Evolutionary conservation across 371 early-diverging fungal species (phyloP), one percentile per base, ranked within the genome.

Genomic region (Circinella umbellata): DNA sequence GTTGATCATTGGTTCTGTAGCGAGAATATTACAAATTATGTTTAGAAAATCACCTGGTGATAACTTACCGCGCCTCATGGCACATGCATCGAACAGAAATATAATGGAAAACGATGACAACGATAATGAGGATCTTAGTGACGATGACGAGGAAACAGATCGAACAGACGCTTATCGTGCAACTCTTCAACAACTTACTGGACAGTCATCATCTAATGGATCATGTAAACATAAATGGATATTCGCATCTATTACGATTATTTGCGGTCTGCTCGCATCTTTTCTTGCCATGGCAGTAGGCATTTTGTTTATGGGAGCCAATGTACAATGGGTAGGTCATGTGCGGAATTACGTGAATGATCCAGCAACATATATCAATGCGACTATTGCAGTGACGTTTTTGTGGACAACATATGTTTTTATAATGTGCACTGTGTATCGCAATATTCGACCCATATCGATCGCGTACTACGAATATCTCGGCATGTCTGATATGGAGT

Each of bases 361-460:
- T 57, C 75, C 83, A 1, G 27, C 76, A 0, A 79, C 76, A 1
- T 80, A 80, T 60, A 67, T 83, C 39, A 83, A 83, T 64, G 57
- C 75, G 3, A 72, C 63, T 18, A 42, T 80, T 11, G 80, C 80
- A 3, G 63, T 73, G 27, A 64, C 83, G 34, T 83, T 83, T 61
- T 48, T 80, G 17, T 83, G 81, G 81, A 72, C 73, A 64, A 59
- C 73, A 18, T 83, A 79, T 64, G 63, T 80, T 7, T 73, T 80
- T 62, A 68, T 96, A 63, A 78, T 98, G 27, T 83, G 80, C 64
- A 88, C 83, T 4, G 86, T 97, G 18, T 88, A 91, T 62, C 79
- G 79, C 47, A 93, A 91, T 73, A 95, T 94, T 1, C 85, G 88
- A 18, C 94, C 95, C 66, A 80, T 97, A 48, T 85, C 89, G 42